Base-by-base conservation (phyloP, 1,284 basidiomycete species). In the Trametes polyzona region DNA sequence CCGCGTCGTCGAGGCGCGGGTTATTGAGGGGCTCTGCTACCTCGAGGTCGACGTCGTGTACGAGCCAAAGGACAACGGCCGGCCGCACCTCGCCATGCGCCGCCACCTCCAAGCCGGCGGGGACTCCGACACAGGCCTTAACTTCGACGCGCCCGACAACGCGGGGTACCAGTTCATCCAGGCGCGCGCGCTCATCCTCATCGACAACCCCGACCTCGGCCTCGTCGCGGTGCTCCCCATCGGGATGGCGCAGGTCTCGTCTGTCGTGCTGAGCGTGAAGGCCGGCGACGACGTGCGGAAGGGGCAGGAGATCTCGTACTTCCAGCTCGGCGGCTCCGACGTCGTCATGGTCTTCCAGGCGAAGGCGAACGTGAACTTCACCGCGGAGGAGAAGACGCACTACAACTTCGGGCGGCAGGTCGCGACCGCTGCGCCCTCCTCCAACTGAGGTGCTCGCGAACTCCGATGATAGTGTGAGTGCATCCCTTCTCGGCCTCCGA, bases 131-230 rank as follows among this genome's bases (percentile, higher is more conserved):
- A 11, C 16, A 33, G 35, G 16, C 29, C n/a, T 29, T 12, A n/a
- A n/a, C n/a, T n/a, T n/a, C n/a, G 57, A 61, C 27, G 62, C 64
- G 3, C 67, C 67, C 5, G 58, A 68, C 58, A 39, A 29, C 1
- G 39, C 64, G 4, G 67, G 67, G 7, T 68, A 68, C 59, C 67
- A 66, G 62, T 67, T 68, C 62, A 33, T 68, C n/a, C 67, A 68
- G 48, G 57, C 65, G 11, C 62, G 62, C 48, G 64, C 47, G 9
- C 36, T 61, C 36, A 46, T 67, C 33, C 50, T 67, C 46, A 67
- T 67, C 46, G 62, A 64, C 23, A 59, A 47, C 36, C 17, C 47
- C 46, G 46, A 49, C 5, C 33, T 65, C 33, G 65, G 65, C 12
- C 58, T 61, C 52, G 65, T 67, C 54, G 65, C 65, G 29, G 59